Evolutionary conservation across 495 filamentous ascomycete species (phyloP).

Genomic region (Penicillium canescens): DNA sequence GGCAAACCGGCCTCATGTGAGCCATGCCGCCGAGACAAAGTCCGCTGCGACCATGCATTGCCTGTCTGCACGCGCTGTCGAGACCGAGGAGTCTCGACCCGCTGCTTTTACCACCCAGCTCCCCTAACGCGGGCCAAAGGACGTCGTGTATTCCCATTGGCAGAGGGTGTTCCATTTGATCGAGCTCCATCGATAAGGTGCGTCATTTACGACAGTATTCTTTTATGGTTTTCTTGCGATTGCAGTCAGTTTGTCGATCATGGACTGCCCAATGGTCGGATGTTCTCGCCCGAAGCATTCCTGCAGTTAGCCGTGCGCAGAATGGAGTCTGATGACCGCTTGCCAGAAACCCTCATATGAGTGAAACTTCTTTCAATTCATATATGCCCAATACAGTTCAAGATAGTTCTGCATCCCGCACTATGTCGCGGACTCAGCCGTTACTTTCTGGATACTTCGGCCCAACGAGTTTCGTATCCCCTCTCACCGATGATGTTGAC

Average conservation of each 20-base stretch:
- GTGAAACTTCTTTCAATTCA: constrained; percentile 5
- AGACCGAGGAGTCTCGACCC: constrained; percentile 20
- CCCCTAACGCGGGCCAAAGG: constrained; percentile 29
- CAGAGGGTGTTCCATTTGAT: constrained; percentile 16
- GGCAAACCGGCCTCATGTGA: constrained; percentile 48
- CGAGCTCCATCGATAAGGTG: constrained; percentile 10
- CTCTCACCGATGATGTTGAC: constrained; percentile 20
- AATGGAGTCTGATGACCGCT: not conserved
- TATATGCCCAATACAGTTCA: not conserved
- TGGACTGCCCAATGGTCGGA: not conserved
- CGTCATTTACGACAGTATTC: constrained; percentile 1
- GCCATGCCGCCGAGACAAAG: constrained; percentile 49
- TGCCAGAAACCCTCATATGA: constrained; percentile 6
- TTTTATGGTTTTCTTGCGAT: not conserved
- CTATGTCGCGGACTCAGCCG: constrained; percentile 8
- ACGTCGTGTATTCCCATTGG: constrained; percentile 9
- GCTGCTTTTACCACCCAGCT: constrained; percentile 42
- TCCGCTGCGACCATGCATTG: constrained; percentile 45
- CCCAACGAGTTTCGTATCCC: constrained; percentile 32
- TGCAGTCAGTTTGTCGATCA: not conserved
- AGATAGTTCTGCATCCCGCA: not conserved
- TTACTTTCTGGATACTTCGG: constrained; percentile 32
- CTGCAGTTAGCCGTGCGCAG: not conserved
- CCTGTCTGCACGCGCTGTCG: constrained; percentile 32
- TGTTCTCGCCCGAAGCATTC: not conserved